Percentiles rank a stretch among this genome's conserved stretches.
These are phyloP conservation scores for Botrytis cinerea DNA, from an alignment of 2,329 filamentous ascomycete species.

Conservation along the genomic window DNA sequence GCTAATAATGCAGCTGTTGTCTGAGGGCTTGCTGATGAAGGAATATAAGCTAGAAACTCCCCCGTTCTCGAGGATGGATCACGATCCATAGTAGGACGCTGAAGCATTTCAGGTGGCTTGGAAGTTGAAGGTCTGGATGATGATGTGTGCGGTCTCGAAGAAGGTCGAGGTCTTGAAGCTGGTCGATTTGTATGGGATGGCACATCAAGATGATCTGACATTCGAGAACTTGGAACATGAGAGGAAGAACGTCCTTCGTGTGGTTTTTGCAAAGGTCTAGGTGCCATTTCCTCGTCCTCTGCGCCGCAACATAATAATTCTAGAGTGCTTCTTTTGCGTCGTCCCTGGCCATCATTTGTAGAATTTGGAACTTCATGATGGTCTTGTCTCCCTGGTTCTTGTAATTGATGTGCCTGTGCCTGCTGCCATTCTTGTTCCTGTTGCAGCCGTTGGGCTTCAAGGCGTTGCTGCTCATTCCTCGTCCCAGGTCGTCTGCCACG, in stretches of 20 bases:
- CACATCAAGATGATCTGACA: conserved; percentile 21
- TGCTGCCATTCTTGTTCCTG: conserved; percentile 17
- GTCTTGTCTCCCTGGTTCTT: not conserved
- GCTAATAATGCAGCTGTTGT: conserved; percentile 70
- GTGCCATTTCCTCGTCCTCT: conserved; percentile 33
- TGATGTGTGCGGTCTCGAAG: conserved; percentile 25
- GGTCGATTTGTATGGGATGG: conserved; percentile 19
- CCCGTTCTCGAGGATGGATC: conserved; percentile 43
- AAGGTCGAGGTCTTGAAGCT: conserved; percentile 12
- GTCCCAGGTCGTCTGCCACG: conserved; percentile 21
- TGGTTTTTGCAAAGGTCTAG: conserved; percentile 33
- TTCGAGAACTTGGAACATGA: conserved; percentile 22
- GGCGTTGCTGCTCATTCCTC: conserved; percentile 33
- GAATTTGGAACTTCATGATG: not conserved
- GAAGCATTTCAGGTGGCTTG: conserved; percentile 27
- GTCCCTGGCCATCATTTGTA: conserved; percentile 7
- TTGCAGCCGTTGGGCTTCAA: conserved; percentile 19
- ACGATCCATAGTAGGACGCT: conserved; percentile 35
- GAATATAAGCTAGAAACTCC: conserved; percentile 68
- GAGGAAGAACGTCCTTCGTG: conserved; percentile 26
- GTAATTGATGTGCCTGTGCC: conserved; percentile 3
- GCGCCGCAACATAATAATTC: conserved; percentile 39
- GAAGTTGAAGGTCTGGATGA: conserved; percentile 18
- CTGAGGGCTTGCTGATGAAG: conserved; percentile 63
- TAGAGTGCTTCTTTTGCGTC: conserved; percentile 32